phyloP scores from a whole-genome alignment of 768 basidiomycete species.

The Xanthoconium purpureum region DNA sequence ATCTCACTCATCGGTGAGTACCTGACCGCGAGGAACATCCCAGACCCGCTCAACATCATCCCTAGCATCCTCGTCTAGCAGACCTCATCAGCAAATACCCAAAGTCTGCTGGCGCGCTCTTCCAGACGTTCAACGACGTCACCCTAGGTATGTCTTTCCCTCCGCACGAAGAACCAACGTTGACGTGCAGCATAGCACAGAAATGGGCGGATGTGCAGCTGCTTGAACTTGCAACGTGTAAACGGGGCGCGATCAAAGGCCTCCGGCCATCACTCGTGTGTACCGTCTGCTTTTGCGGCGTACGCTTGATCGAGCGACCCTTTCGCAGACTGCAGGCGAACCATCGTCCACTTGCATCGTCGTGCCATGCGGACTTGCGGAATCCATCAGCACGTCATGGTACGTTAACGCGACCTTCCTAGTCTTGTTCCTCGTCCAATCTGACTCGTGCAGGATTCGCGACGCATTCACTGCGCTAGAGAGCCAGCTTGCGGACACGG shows the following conservation, averaged over 20 bases:
- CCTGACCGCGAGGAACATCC: neutral
- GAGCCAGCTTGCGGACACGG: conserved; percentile 15
- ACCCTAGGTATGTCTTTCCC: conserved; percentile 45
- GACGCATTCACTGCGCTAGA: conserved; percentile 53
- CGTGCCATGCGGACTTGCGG: conserved; percentile 66
- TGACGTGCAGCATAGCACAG: conserved; percentile 51
- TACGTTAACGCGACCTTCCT: conserved; percentile 26
- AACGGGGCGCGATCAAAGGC: conserved; percentile 59
- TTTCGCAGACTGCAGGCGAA: conserved; percentile 38
- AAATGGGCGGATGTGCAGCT: conserved; percentile 66
- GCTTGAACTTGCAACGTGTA: conserved; percentile 54
- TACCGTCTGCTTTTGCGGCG: neutral
- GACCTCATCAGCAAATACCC: conserved; percentile 60
- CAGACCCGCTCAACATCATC: conserved; percentile 1
- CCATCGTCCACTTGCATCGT: conserved; percentile 38
- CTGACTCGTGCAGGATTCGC: conserved; percentile 44
- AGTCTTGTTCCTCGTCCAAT: neutral
- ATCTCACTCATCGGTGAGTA: conserved; percentile 25
- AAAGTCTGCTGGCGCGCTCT: conserved; percentile 53
- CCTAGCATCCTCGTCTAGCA: conserved; percentile 47
- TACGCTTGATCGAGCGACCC: neutral
- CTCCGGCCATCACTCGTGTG: conserved; percentile 50
- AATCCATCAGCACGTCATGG: conserved; percentile 64
- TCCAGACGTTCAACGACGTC: conserved; percentile 77
- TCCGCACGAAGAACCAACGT: neutral